Percentiles rank a stretch among this genome's conserved stretches.
phyloP scores from a whole-genome alignment of 495 filamentous ascomycete genomes.

The Hypoxylon fragiforme region DNA sequence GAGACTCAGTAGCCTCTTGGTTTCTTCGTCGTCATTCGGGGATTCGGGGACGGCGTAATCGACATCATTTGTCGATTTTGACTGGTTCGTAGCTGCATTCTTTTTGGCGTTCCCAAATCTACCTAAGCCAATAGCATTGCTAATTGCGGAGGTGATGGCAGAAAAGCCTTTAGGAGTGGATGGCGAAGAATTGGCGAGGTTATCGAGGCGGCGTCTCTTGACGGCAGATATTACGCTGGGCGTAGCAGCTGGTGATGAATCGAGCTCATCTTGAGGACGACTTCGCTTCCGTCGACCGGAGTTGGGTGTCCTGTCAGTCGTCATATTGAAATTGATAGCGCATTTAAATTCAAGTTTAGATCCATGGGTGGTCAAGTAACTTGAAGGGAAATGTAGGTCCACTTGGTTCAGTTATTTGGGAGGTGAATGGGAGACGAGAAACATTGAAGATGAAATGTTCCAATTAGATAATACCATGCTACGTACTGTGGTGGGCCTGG shows the following conservation, averaged over 20 bases:
- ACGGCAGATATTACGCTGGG: conserved; percentile 16
- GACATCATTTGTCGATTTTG: conserved; percentile 7
- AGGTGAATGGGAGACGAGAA: too few species aligned
- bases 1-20: conserved; percentile 18
- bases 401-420: too few species aligned
- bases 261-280: conserved; percentile 24
- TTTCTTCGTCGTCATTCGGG: conserved; percentile 16
- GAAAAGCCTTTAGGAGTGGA: conserved; percentile 31
- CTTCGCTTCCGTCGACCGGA: conserved; percentile 36
- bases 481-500: not conserved
- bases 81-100: not conserved
- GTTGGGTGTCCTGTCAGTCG: conserved; percentile 23
- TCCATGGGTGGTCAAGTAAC: too few species aligned
- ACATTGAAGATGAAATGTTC: too few species aligned
- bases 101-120: conserved; percentile 7
- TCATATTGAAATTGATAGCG: conserved; percentile 16
- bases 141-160: conserved; percentile 33
- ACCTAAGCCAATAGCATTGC: conserved; percentile 14
- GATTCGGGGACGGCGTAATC: conserved; percentile 37
- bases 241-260: conserved; percentile 29
- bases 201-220: conserved; percentile 41
- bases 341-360: not conserved
- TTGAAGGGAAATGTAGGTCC: too few species aligned
- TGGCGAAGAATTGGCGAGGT: conserved; percentile 15
- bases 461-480: not conserved